Evolutionary conservation across 768 basidiomycete genomes (phyloP).

Genomic region (Chlorophyllum brunneum): DNA sequence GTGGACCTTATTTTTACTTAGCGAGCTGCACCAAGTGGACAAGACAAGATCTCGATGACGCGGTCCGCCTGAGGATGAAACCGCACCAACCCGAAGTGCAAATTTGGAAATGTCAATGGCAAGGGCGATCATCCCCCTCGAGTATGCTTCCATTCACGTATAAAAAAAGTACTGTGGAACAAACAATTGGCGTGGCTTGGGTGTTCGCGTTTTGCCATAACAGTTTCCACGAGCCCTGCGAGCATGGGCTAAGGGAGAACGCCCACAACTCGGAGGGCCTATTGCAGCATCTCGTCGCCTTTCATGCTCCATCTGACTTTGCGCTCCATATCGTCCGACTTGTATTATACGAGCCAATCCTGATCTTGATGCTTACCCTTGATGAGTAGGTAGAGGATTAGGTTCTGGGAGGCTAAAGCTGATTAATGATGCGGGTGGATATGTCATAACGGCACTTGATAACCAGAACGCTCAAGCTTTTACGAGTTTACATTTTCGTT

Average conservation of each 20-base stretch:
- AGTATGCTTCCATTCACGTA: neutral
- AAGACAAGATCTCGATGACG: neutral
- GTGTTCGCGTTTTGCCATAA: too few relatives aligned
- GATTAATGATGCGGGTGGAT: slow-evolving; percentile 6
- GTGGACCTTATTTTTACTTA: neutral
- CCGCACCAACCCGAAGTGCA: neutral
- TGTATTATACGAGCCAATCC: too few relatives aligned
- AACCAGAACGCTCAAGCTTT: neutral
- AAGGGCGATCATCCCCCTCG: neutral
- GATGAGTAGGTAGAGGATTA: neutral
- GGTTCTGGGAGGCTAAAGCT: neutral
- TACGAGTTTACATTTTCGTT: neutral
- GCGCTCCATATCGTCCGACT: too few relatives aligned
- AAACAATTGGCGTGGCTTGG: too few relatives aligned
- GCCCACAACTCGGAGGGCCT: too few relatives aligned
- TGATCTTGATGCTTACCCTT: neutral
- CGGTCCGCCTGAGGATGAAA: neutral
- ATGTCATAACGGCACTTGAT: slow-evolving; percentile 4
- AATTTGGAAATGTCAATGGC: slow-evolving; percentile 4
- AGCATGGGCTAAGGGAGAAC: too few relatives aligned
- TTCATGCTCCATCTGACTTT: too few relatives aligned
- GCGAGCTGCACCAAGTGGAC: too few relatives aligned
- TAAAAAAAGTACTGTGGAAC: neutral
- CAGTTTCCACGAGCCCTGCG: too few relatives aligned
- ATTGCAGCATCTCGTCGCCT: too few relatives aligned